Evolutionary conservation across 495 filamentous ascomycete genomes (phyloP).

Genomic region (Aspergillus wentii): DNA sequence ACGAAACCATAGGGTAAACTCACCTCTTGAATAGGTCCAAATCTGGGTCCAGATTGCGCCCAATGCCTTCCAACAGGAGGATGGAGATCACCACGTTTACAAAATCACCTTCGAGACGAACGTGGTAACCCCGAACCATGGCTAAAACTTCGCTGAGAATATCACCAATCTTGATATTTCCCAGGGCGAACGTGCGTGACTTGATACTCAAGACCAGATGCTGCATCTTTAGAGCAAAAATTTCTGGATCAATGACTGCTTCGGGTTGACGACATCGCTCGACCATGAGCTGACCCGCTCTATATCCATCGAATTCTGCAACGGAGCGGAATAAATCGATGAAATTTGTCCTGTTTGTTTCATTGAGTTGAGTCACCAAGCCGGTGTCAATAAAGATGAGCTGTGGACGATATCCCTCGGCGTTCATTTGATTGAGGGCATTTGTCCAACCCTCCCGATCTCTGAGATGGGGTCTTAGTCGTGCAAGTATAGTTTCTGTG

Average conservation of each 20-base stretch:
- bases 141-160: constrained; percentile 81
- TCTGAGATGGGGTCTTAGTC: constrained; percentile 67
- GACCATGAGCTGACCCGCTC: constrained; percentile 92
- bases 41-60: constrained; percentile 76
- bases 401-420: constrained; percentile 88
- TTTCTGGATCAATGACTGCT: constrained; percentile 77
- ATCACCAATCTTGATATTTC: constrained; percentile 95
- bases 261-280: constrained; percentile 89
- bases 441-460: constrained; percentile 63
- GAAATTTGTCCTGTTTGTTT: constrained; percentile 82
- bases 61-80: constrained; percentile 90
- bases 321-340: constrained; percentile 93
- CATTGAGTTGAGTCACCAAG: constrained; percentile 90
- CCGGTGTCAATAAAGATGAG: constrained; percentile 98
- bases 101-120: constrained; percentile 94
- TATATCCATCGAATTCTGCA: constrained; percentile 95
- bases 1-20: constrained; percentile 10
- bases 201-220: constrained; percentile 89
- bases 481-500: constrained; percentile 77
- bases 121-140: constrained; percentile 93
- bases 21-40: constrained; percentile 83
- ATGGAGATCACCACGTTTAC: constrained; percentile 98
- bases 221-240: constrained; percentile 95
- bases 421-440: constrained; percentile 73
- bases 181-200: constrained; percentile 81